Conservation (phyloP, 495 filamentous ascomycete genomes). For the Penicillium psychrofluorescens region DNA sequence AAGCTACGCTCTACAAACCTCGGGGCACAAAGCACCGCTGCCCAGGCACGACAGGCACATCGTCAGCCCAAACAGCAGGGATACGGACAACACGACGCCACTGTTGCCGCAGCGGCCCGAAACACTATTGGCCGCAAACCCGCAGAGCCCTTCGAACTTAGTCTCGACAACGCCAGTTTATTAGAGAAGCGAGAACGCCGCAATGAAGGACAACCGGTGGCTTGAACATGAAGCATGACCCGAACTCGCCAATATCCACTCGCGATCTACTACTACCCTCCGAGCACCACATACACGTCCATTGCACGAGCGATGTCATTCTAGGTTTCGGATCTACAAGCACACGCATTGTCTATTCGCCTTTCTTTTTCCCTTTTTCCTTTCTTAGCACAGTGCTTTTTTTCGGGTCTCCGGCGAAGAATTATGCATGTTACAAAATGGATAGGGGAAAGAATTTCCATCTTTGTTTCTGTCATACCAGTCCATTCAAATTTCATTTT, state of each 20-base stretch:
- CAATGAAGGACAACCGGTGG: slow-evolving; percentile 25
- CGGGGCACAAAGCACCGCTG: slow-evolving; percentile 43
- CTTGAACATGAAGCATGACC: slow-evolving; percentile 5
- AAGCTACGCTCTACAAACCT: slow-evolving; percentile 78
- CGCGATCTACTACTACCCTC: too few relatives aligned
- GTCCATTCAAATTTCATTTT: not conserved
- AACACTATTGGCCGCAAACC: slow-evolving; percentile 60
- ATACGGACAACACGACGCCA: slow-evolving; percentile 74
- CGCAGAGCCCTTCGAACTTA: slow-evolving; percentile 78
- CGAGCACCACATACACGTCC: not conserved
- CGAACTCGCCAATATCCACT: too few relatives aligned
- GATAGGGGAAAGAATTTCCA: too few relatives aligned
- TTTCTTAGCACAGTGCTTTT: not conserved
- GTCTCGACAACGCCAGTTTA: slow-evolving; percentile 79
- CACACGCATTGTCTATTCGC: not conserved
- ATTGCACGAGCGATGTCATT: slow-evolving; percentile 3
- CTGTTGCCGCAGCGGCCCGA: slow-evolving; percentile 72
- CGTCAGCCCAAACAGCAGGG: slow-evolving; percentile 51
- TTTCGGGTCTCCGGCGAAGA: too few relatives aligned
- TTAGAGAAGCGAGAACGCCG: slow-evolving; percentile 62
- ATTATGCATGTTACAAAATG: too few relatives aligned
- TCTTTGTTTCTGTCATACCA: too few relatives aligned
- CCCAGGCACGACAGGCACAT: slow-evolving; percentile 51
- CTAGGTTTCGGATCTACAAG: slow-evolving; percentile 4
- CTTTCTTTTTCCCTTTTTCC: slow-evolving; percentile 2